These are phyloP conservation scores for Harrya chromipes DNA, from an alignment of 768 basidiomycete genomes.

Conservation along the genomic window DNA sequence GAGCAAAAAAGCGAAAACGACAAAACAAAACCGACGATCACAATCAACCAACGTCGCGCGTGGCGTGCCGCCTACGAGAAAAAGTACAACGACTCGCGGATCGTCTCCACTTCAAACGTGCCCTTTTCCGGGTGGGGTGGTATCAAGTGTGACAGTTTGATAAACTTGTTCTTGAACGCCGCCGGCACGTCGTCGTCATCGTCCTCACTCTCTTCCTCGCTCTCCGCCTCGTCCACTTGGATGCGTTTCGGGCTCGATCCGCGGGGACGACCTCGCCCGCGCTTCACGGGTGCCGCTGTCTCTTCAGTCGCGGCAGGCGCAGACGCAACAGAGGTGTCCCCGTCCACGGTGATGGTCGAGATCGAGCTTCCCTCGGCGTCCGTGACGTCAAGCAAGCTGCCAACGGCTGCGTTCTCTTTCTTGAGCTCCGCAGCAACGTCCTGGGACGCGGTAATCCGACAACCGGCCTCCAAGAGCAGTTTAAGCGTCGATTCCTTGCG, in stretches of 20 bases:
- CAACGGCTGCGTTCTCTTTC: conserved; percentile 22
- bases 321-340: background rate
- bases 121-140: conserved; percentile 86
- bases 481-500: conserved; percentile 36
- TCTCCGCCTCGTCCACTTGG: conserved; percentile 5
- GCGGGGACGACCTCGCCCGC: conserved; percentile 17
- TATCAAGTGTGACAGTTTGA: conserved; percentile 69
- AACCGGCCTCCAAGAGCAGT: conserved; percentile 43
- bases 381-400: conserved; percentile 36
- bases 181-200: conserved; percentile 23
- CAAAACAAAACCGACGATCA: background rate
- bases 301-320: conserved; percentile 3
- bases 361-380: conserved; percentile 36
- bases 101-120: conserved; percentile 75
- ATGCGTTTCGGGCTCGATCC: conserved; percentile 19
- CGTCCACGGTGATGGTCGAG: conserved; percentile 18
- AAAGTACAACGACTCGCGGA: conserved; percentile 86
- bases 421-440: conserved; percentile 36
- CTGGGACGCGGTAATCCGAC: conserved; percentile 40
- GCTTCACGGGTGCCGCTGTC: conserved; percentile 1
- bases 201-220: conserved; percentile 6
- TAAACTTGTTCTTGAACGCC: conserved; percentile 54
- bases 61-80: conserved; percentile 61
- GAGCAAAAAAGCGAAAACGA: background rate
- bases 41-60: no score